Evolutionary conservation across 2,329 filamentous ascomycete species (phyloP), one percentile per base, ranked within the genome.

Genomic region (Calonectria fujianensis): DNA sequence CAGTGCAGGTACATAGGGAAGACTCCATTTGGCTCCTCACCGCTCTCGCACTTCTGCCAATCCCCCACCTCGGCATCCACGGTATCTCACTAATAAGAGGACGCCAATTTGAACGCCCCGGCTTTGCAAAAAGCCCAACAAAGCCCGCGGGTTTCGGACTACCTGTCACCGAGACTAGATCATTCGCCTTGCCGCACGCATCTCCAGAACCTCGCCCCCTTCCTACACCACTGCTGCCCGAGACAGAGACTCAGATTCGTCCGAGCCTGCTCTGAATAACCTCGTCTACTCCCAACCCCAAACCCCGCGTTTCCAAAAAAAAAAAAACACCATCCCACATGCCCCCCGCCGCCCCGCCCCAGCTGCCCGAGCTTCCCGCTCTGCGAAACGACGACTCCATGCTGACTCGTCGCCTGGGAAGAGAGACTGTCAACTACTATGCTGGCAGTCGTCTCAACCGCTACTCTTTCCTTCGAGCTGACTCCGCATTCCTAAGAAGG

Each of bases 361-460:
- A 88, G 76, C 80, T 84, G 78, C 89, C 90, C 72, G 85, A 87
- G 78, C 84, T 88, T 71, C 84, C 87, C 70, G 85, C 81, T 75
- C 84, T 89, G 76, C 82, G 83, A 75, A 84, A 85, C 84, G 85
- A 90, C 85, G 86, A 89, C 84, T 91, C 90, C 16, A 95, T 95
- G 92, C 88, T 97, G 81, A 91, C 92, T 79, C 89, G 91, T 74
- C 95, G 93, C 82, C 96, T 96, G 85, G 95, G 95, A 84, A 93
- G 91, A 78, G 95, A 96, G 85, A 89, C 95, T 75, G 90, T 93
- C 82, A 97, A 96, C 86, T 97, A 97, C 90, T 97, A 96, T 85
- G 92, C 94, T 65, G 94, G 94, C 78, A 93, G 91, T 70, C 94
- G 93, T 9, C 85, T 96, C 72, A 96, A 97, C 87, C 92, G 95